Base-by-base conservation (phyloP, 75 land plant species). In the Cupressus sempervirens region DNA sequence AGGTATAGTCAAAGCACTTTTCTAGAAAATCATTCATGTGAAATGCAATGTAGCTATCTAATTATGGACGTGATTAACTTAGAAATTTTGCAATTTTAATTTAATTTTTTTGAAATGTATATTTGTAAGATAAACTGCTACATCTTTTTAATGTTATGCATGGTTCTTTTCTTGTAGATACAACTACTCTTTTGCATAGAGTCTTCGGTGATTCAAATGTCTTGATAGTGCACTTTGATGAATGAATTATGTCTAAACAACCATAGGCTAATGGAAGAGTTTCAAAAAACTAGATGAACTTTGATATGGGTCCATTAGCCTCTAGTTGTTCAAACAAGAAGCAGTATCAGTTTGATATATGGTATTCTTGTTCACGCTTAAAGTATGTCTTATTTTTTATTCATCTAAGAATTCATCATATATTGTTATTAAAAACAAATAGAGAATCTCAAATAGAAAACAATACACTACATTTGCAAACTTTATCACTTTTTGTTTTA, bases 121-220 rank as follows among this genome's bases (percentile, higher is more conserved):
- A 40, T 43, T 40, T 38, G 11, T 18, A 45, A 38, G 4, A 29
- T 10, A 40, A 79, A 20, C 38, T 1, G 3, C 7, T 23, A 11
- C 13, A 43, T 79, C n/a, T n/a, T 32, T 70, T 82, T 3, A 18
- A 11, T 29, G 46, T 38, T 86, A 38, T 85, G 40, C 90, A 92
- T 94, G 93, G 95, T 15, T 93, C 93, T 14, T 89, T 54, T 75
- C 79, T 91, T 9, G 84, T 86, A 46, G 79, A 80, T 20, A 74
- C 83, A 45, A 88, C 81, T 82, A 95, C 90, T 65, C 91, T 88
- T 76, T 84, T 95, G 36, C 97, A 95, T 74, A 83, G 93, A 75
- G 91, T 89, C 43, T 84, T 95, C 76, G 97, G 97, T 18, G 95
- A 93, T 88, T 94, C 90, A 3, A 91, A 92, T 80, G 90, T 95